Conservation (phyloP, 2,329 filamentous ascomycete genomes). For the Aspergillus bombycis region DNA sequence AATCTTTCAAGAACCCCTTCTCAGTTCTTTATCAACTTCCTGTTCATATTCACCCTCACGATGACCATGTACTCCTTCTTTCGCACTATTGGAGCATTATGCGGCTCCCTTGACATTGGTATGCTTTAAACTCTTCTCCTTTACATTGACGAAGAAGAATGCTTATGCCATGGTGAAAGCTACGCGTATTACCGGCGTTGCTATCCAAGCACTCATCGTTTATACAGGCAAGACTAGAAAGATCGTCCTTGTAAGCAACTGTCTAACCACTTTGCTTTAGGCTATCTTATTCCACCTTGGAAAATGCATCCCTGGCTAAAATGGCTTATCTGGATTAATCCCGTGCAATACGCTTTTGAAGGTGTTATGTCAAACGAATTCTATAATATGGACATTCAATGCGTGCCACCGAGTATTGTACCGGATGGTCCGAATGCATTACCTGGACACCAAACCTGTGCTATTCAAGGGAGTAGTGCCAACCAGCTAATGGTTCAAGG, state of each 20-base stretch:
- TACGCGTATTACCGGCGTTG: slow-evolving; percentile 53
- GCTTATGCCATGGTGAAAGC: slow-evolving; percentile 26
- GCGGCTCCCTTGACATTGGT: slow-evolving; percentile 54
- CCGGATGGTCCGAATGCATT: slow-evolving; percentile 53
- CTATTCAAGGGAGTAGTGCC: slow-evolving; percentile 59
- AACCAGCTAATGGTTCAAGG: slow-evolving; percentile 54
- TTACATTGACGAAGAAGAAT: neutral
- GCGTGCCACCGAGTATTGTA: slow-evolving; percentile 59
- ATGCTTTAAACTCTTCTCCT: slow-evolving; percentile 18
- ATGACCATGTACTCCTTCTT: slow-evolving; percentile 61
- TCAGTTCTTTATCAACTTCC: slow-evolving; percentile 64
- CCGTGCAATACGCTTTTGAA: slow-evolving; percentile 69
- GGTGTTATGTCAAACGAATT: slow-evolving; percentile 73
- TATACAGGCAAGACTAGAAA: slow-evolving; percentile 52
- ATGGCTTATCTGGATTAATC: slow-evolving; percentile 3
- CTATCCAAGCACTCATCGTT: slow-evolving; percentile 57
- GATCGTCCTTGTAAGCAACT: too few relatives aligned
- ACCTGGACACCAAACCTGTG: slow-evolving; percentile 60
- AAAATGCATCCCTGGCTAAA: slow-evolving; percentile 62
- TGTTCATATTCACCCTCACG: slow-evolving; percentile 59
- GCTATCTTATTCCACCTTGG: slow-evolving; percentile 64
- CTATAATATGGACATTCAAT: slow-evolving; percentile 58
- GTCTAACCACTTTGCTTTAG: slow-evolving; percentile 32
- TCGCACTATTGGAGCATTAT: slow-evolving; percentile 53
- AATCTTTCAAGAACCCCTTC: slow-evolving; percentile 59